Evolutionary conservation across 225 moss, liverwort and hornwort species (phyloP).

Genomic region (Polytrichum commune): DNA sequence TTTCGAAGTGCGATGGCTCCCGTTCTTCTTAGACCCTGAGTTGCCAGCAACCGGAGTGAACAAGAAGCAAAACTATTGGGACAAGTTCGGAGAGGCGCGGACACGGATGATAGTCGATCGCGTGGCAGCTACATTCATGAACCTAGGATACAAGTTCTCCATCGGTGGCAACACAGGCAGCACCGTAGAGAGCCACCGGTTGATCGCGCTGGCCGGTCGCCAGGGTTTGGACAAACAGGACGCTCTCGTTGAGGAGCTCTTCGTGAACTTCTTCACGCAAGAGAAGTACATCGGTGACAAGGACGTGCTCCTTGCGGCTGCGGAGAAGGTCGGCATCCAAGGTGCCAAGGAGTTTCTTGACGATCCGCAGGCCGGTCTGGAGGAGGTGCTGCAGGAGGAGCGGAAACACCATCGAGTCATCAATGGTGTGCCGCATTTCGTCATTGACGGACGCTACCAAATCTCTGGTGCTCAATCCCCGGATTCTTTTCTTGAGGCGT

Average conservation of each 20-base stretch:
- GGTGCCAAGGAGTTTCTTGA: constrained; percentile 52
- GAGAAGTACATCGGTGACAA: constrained; percentile 79
- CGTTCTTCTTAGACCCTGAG: constrained; percentile 62
- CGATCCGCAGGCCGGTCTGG: constrained; percentile 56
- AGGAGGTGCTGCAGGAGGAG: constrained; percentile 61
- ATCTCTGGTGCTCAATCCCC: constrained; percentile 78
- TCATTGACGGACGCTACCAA: constrained; percentile 65
- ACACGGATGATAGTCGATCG: constrained; percentile 58
- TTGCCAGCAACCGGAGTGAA: constrained; percentile 54
- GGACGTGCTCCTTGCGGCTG: constrained; percentile 61
- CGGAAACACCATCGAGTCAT: constrained; percentile 48
- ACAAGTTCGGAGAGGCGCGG: constrained; percentile 61
- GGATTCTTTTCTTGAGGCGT: constrained; percentile 57
- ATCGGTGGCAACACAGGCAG: constrained; percentile 67
- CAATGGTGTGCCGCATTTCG: constrained; percentile 77
- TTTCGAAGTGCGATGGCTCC: constrained; percentile 77
- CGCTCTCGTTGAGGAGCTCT: constrained; percentile 69
- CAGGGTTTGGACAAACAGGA: constrained; percentile 66
- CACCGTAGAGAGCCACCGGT: constrained; percentile 72
- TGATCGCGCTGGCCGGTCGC: constrained; percentile 66
- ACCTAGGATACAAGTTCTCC: constrained; percentile 56
- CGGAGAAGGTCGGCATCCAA: constrained; percentile 65
- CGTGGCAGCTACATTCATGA: constrained; percentile 44
- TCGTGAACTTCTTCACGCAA: constrained; percentile 69
- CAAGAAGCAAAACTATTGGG: constrained; percentile 49